Conservation (phyloP, 1,139 yeast genomes). For the Diutina rugosa region DNA sequence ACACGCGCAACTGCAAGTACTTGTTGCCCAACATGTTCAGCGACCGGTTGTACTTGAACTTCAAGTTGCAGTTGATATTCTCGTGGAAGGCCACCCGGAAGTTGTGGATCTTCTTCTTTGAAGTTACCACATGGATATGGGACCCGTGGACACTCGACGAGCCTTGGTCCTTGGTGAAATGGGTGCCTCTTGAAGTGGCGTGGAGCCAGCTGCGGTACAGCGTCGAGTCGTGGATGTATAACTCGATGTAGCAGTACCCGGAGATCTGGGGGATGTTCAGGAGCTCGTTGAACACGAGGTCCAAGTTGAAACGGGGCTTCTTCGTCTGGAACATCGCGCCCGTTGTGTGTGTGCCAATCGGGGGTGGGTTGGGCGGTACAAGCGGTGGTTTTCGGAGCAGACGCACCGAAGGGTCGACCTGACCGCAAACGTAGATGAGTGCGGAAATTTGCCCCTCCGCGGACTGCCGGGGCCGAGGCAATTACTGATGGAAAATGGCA, state of each 20-base stretch:
- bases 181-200: neutral
- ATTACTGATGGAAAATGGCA: too few relatives aligned
- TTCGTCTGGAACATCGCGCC: slow-evolving; percentile 7
- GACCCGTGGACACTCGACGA: neutral
- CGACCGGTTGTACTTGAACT: slow-evolving; percentile 21
- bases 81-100: slow-evolving; percentile 30
- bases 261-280: slow-evolving; percentile 72
- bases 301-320: slow-evolving; percentile 41
- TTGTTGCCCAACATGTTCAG: slow-evolving; percentile 28
- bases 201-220: neutral
- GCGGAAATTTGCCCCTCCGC: too few relatives aligned
- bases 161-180: neutral
- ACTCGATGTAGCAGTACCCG: slow-evolving; percentile 53
- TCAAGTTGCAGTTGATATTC: slow-evolving; percentile 25
- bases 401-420: neutral
- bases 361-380: too few relatives aligned
- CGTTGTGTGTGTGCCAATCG: neutral
- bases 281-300: slow-evolving; percentile 51
- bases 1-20: slow-evolving; percentile 20
- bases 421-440: too few relatives aligned
- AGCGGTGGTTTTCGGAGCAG: neutral
- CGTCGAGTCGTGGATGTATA: slow-evolving; percentile 19
- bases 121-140: slow-evolving; percentile 19
- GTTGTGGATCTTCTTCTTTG: slow-evolving; percentile 24
- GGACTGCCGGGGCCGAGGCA: too few relatives aligned